Percentiles rank a stretch among this genome's conserved stretches.
Conservation (phyloP, 495 filamentous ascomycete species). For the Aspergillus incahuasiensis region DNA sequence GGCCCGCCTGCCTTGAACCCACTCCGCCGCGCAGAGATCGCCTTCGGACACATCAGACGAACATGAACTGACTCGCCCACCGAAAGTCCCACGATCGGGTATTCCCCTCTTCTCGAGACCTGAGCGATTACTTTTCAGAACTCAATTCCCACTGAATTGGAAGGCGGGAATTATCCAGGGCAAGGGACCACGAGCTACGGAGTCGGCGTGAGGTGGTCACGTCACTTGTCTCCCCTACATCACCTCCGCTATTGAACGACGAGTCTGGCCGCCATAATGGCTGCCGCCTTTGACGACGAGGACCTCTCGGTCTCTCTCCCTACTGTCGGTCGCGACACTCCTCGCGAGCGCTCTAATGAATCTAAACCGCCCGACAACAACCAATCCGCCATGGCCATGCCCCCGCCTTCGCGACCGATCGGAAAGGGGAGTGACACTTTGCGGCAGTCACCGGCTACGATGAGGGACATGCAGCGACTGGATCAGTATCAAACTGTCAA, state of each 20-base stretch:
- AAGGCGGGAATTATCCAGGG: background rate
- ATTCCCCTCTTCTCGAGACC: background rate
- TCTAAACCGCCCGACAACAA: conserved; percentile 25
- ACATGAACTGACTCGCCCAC: conserved; percentile 2
- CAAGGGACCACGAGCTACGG: background rate
- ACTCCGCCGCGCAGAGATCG: background rate
- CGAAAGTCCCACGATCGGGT: background rate
- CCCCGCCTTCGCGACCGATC: conserved; percentile 40
- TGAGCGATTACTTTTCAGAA: background rate
- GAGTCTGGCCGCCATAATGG: conserved; percentile 31
- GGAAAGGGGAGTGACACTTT: conserved; percentile 29
- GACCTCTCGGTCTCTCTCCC: conserved; percentile 86
- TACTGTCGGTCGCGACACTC: conserved; percentile 52
- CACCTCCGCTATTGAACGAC: conserved; percentile 12
- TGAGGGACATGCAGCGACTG: conserved; percentile 66
- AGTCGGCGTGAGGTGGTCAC: conserved; percentile 21
- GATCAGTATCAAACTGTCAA: conserved; percentile 86
- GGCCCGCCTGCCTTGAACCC: background rate
- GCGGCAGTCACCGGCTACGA: conserved; percentile 42
- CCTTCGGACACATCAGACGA: background rate
- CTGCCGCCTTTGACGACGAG: conserved; percentile 69
- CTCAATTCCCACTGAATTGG: background rate
- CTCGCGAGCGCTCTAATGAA: conserved; percentile 31
- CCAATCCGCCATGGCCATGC: conserved; percentile 45
- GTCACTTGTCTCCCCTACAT: conserved; percentile 32